Base-by-base conservation (phyloP, 73 alveolate species). In the Urostyla sp. region DNA sequence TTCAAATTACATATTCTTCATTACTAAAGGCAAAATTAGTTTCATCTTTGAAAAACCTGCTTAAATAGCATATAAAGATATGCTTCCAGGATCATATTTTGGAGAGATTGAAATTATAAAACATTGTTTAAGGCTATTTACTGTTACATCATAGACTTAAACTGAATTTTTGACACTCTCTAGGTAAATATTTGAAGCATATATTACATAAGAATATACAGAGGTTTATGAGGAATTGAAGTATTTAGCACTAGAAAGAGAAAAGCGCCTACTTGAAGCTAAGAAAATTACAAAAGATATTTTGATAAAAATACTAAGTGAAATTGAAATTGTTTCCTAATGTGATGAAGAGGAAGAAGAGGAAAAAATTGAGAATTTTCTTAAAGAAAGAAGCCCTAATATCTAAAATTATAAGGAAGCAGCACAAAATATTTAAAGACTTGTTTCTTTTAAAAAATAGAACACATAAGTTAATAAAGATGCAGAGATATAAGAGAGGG, bases 101-200 rank as follows among this genome's bases (percentile, higher is more conserved):
- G 94, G 94, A 0, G 94, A 87, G 34, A 80, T 81, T 38, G 94
- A 87, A 0, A 79, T 87, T 11, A 67, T 87, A 11, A 48, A 45
- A 43, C 49, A 83, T 24, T 30, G 83, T 7, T 82, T 72, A 23
- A 45, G 94, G 24, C 36, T 50, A 0, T 79, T 36, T 35, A 57
- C 84, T 45, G 91, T 81, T 3, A 35, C 51, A 7, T 61, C 91
- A 1, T 35, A 48, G 4, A 50, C 56, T 7, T 83, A 66, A 0
- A 40, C 91, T 13, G 91, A 80, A 30, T 82, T 82, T 50, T 35
- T 87, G 20, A 63, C 84, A 8, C 36, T 80, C 13, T 50, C 75
- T 23, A 87, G 69, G 58, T 21, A 53, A 13, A 79, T 52, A 1
- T 48, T 85, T 34, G 75, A 75, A 6, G 89, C 75, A 0, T 37